These are phyloP conservation scores for Teratosphaeria epicoccoides DNA, from an alignment of 2,329 filamentous ascomycete genomes.

Conservation along the genomic window DNA sequence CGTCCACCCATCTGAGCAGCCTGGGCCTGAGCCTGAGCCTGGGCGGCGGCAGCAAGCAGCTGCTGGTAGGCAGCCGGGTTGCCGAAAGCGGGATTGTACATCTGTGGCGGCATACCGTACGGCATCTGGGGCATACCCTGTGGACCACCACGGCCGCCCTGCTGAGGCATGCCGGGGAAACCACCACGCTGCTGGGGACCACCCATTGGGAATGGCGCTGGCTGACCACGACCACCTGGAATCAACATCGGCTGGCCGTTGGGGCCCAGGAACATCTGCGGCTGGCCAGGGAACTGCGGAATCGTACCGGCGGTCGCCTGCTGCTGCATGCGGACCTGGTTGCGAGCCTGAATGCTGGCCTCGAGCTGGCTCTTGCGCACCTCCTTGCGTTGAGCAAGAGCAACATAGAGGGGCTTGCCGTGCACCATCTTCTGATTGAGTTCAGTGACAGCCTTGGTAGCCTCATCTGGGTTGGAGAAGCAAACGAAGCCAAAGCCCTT, in stretches of 20 bases:
- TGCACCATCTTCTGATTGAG: conserved; percentile 99
- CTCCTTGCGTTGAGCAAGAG: conserved; percentile 97
- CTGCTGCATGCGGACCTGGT: conserved; percentile 97
- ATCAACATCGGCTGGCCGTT: conserved; percentile 57
- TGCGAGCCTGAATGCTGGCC: conserved; percentile 97
- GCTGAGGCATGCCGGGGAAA: conserved; percentile 70
- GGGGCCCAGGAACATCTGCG: conserved; percentile 83
- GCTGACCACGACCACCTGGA: conserved; percentile 41
- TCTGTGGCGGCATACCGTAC: conserved; percentile 62
- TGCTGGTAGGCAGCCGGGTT: conserved; percentile 54
- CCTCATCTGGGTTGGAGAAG: conserved; percentile 98
- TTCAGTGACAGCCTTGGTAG: conserved; percentile 96
- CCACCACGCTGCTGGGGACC: conserved; percentile 76
- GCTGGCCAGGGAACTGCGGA: conserved; percentile 64
- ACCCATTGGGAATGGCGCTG: conserved; percentile 55
- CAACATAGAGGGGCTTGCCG: conserved; percentile 93
- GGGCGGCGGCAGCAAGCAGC: conserved; percentile 59
- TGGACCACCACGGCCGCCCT: conserved; percentile 77
- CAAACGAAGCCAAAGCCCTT: conserved; percentile 99
- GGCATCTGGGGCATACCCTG: conserved; percentile 65
- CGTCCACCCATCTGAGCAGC: conserved; percentile 50
- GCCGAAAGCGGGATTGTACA: conserved; percentile 69
- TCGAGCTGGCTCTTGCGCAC: conserved; percentile 98
- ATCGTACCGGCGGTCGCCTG: conserved; percentile 74
- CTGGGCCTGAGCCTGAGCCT: conserved; percentile 55